phyloP scores from a whole-genome alignment of 1,284 basidiomycete genomes.

The Puccinia hordei region DNA sequence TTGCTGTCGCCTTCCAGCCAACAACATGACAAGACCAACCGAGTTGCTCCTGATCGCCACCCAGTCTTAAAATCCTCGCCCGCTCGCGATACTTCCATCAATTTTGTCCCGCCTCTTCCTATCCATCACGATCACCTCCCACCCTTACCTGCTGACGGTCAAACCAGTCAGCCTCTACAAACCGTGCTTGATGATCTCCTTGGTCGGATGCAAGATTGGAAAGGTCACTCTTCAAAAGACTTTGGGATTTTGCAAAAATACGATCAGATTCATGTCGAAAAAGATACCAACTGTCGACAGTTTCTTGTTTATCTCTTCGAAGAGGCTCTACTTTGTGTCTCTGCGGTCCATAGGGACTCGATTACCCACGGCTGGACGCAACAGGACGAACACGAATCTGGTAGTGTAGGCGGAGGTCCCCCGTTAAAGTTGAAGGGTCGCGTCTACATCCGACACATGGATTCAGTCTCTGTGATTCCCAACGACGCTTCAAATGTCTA shows the following conservation, averaged over 20 bases:
- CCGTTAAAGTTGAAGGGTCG: conserved; percentile 83
- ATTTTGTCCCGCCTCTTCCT: conserved; percentile 11
- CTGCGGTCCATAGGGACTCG: conserved; percentile 61
- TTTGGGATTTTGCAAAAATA: conserved; percentile 87
- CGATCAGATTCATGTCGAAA: conserved; percentile 81
- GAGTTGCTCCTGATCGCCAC: neutral
- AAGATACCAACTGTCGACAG: conserved; percentile 80
- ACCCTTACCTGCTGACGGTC: conserved; percentile 11
- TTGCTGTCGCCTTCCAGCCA: neutral
- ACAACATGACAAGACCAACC: neutral
- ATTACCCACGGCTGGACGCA: conserved; percentile 55
- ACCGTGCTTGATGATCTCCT: conserved; percentile 30
- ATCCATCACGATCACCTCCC: conserved; percentile 17
- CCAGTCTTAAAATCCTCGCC: neutral
- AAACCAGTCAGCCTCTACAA: conserved; percentile 17
- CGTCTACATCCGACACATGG: conserved; percentile 91
- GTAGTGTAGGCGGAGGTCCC: neutral
- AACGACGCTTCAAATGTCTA: neutral
- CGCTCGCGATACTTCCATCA: conserved; percentile 1
- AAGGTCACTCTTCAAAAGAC: conserved; percentile 72
- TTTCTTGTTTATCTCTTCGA: conserved; percentile 95
- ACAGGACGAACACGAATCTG: neutral
- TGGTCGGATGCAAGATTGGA: conserved; percentile 36
- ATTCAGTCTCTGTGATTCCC: conserved; percentile 74
- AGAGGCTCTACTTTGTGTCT: conserved; percentile 92